Evolutionary conservation across 495 filamentous ascomycete genomes (phyloP), one percentile per base, ranked within the genome.

Genomic region (Lentithecium fluviatile): DNA sequence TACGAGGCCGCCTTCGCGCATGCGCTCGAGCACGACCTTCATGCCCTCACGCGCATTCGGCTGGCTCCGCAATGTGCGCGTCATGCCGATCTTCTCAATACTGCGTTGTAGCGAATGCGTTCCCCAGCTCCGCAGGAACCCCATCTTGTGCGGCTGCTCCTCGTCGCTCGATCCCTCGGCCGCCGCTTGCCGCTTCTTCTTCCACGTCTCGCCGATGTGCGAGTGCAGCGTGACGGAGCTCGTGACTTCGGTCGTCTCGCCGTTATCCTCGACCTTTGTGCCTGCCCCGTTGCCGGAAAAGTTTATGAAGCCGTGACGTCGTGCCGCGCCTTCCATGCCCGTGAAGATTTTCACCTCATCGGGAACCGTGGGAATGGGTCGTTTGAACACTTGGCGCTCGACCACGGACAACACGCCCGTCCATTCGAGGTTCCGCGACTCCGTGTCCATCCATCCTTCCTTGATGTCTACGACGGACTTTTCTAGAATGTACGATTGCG

Each of bases 31-130:
- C 15, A 99, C 93, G 43, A 97, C 84, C 55, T 87, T 88, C 94
- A 99, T 97, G 17, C 95, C 94, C 70, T 97, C 86, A 66, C 91
- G 90, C 70, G 89, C 92, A 70, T 92, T 95, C 54, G 87, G 78
- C 54, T 97, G 78, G 40, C 91, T 89, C 58, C 91, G 88, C 47
- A 85, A 81, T 52, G 94, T 95, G 55, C 90, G 85, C 58, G 84
- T 89, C 47, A 93, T 80, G 0, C 90, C 92, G 45, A 97, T 89
- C 36, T 85, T 74, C 77, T 99, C 94, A 68, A 99, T 95, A 56
- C 87, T 95, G 20, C 88, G 79, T 73, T 96, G 89, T 45, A 97
- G 83, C 10, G 89, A 86, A 4, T 80, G 81, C 12, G 89, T 91
- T 5, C 90, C 90, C 79, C 95, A 88, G 11, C 78, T 82, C 2